Conservation (phyloP, 768 basidiomycete species). For the Boletus vinaceobasis region DNA sequence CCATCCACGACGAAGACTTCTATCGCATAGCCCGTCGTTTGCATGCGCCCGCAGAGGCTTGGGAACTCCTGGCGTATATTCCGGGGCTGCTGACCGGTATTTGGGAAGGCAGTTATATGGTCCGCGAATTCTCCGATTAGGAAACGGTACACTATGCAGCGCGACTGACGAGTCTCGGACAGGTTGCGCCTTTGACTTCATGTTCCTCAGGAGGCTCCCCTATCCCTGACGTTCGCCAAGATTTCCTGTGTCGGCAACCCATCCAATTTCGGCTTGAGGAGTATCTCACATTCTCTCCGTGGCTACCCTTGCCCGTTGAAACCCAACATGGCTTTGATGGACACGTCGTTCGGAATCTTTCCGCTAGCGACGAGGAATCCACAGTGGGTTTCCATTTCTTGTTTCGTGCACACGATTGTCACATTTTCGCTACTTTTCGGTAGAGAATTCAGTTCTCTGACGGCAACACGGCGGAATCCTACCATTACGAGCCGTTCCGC, state of each 20-base stretch:
- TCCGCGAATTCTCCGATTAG: slow-evolving; percentile 30
- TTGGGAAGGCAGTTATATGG: slow-evolving; percentile 64
- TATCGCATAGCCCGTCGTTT: slow-evolving; percentile 28
- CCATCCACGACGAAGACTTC: slow-evolving; percentile 37
- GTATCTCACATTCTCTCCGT: slow-evolving; percentile 41
- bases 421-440: slow-evolving; percentile 7
- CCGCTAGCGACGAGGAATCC: slow-evolving; percentile 19
- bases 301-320: slow-evolving; percentile 32
- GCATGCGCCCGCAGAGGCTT: slow-evolving; percentile 15
- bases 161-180: slow-evolving; percentile 13
- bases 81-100: slow-evolving; percentile 50
- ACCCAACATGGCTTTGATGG: slow-evolving; percentile 20
- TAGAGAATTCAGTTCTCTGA: slow-evolving; percentile 28
- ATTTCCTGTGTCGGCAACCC: slow-evolving; percentile 45
- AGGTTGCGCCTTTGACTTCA: slow-evolving; percentile 28
- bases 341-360: slow-evolving; percentile 19
- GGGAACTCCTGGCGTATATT: slow-evolving; percentile 32
- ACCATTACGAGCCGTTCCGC: slow-evolving; percentile 32
- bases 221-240: slow-evolving; percentile 12
- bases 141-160: background rate
- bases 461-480: slow-evolving; percentile 21
- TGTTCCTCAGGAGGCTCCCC: slow-evolving; percentile 13
- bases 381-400: slow-evolving; percentile 21
- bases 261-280: slow-evolving; percentile 50
- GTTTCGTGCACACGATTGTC: slow-evolving; percentile 18